Base-by-base conservation (phyloP, 108 stramenopile species). In the Cylindrotheca fusiformis region DNA sequence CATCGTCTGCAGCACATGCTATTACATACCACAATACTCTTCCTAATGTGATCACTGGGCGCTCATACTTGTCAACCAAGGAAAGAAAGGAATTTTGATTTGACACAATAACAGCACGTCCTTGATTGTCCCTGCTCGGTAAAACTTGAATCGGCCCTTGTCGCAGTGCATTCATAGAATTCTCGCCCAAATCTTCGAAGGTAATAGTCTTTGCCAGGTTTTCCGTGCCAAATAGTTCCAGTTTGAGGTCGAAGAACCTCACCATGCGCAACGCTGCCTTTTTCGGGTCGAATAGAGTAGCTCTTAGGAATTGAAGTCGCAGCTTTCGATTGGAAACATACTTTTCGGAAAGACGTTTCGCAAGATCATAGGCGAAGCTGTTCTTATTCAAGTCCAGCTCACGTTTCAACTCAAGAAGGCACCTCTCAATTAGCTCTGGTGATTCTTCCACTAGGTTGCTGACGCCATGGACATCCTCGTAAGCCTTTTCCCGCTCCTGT, bases 221-320 rank as follows among this genome's bases (percentile, higher is more conserved):
- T 2, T 69, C 73, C 8, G 27, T 25, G 1, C 73, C 73, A 36
- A 74, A 74, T 18, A 74, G 62, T 24, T 63, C 53, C 1, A 60
- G 68, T 32, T 74, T 74, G 27, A 24, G 32, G 48, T 31, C 29
- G 26, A 56, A 56, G 28, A 32, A 26, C 4, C 26, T 10, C 14
- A 31, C 55, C 31, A 56, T 56, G 10, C 28, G 2, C 0, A n/a
- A 18, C 14, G 55, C 55, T 3, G 55, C 55, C 30, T 19, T 20
- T 31, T 31, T 30, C 18, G 55, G 24, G 26, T 56, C 27, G 55
- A 30, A 56, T 20, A 26, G 26, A 1, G 22, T 18, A 32, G 17
- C 17, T 2, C 55, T 21, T 17, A 56, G 55, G 29, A 56, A 56
- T 1, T 26, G 12, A 14, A 56, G 29, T 2, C 31, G 55, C n/a